These are phyloP conservation scores for Boletus semigastroideus DNA, from an alignment of 1,284 basidiomycete genomes.

Conservation along the genomic window DNA sequence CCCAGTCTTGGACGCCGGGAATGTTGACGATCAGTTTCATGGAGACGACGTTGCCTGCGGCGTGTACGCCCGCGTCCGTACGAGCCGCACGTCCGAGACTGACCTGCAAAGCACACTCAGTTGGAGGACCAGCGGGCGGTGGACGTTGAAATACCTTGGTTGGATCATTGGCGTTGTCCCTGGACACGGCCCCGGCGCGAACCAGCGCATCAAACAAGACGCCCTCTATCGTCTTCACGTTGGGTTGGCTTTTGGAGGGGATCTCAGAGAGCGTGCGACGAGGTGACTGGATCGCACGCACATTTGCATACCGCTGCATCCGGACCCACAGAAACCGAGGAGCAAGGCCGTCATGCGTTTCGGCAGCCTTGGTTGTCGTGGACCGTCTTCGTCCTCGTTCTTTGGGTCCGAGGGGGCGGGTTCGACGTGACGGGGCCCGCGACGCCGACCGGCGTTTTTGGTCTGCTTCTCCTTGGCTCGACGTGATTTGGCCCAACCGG, in stretches of 20 bases:
- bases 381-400: slow-evolving; percentile 22
- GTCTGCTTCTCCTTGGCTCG: slow-evolving; percentile 34
- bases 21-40: slow-evolving; percentile 85
- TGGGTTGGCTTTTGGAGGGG: slow-evolving; percentile 44
- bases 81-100: slow-evolving; percentile 87
- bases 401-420: slow-evolving; percentile 26
- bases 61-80: slow-evolving; percentile 97
- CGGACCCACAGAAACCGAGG: slow-evolving; percentile 78
- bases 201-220: slow-evolving; percentile 88
- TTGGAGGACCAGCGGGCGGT: neutral
- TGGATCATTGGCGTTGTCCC: slow-evolving; percentile 91
- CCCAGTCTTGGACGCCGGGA: slow-evolving; percentile 70
- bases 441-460: slow-evolving; percentile 29
- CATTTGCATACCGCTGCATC: slow-evolving; percentile 96
- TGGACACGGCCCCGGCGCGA: slow-evolving; percentile 86
- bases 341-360: slow-evolving; percentile 74
- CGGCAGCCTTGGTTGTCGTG: slow-evolving; percentile 54
- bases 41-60: slow-evolving; percentile 91
- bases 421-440: slow-evolving; percentile 34
- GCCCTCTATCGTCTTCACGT: slow-evolving; percentile 85
- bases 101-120: slow-evolving; percentile 49
- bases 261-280: no score
- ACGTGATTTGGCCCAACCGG: slow-evolving; percentile 23
- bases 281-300: slow-evolving; percentile 39
- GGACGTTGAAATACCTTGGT: slow-evolving; percentile 59